Evolutionary conservation across 306 rosid genomes (phyloP).

Genomic region (Hylodesmum podocarpum): DNA sequence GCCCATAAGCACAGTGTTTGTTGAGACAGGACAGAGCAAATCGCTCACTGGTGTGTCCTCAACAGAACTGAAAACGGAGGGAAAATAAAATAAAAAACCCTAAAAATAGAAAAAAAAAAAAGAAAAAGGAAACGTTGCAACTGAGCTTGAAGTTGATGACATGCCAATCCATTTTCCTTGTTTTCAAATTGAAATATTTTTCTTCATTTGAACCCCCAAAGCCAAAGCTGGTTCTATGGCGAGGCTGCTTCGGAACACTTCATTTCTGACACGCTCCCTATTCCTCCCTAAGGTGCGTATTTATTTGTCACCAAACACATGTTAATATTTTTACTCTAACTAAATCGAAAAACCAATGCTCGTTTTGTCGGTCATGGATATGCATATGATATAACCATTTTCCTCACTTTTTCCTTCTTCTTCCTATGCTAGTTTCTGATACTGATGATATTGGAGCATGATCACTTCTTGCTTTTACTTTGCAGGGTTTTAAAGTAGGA

Average conservation of each 20-base stretch:
- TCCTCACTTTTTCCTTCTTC: not conserved
- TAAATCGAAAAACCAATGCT: not conserved
- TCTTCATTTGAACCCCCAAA: constrained; percentile 13
- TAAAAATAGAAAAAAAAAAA: not conserved
- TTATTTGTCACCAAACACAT: not conserved
- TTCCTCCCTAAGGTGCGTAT: constrained; percentile 46
- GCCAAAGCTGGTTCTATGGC: constrained; percentile 50
- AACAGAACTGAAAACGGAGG: constrained; percentile 47
- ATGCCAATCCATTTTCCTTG: not conserved
- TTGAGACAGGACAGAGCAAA: not conserved
- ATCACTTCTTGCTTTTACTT: not conserved
- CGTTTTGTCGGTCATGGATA: not conserved
- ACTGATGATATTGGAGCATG: constrained; percentile 1
- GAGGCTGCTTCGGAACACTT: constrained; percentile 62
- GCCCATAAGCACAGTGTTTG: not conserved
- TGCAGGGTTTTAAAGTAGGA: constrained; percentile 59
- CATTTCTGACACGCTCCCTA: constrained; percentile 49
- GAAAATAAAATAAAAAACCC: constrained; percentile 53
- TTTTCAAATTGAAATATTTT: not conserved
- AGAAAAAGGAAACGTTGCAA: not conserved
- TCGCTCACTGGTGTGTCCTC: not conserved
- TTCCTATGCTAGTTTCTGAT: not conserved
- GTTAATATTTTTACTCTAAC: not conserved
- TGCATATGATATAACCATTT: not conserved
- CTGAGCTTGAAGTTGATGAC: not conserved